Evolutionary conservation across 768 basidiomycete species (phyloP), one percentile per base, ranked within the genome.

Genomic region (Lepiota subincarnata): DNA sequence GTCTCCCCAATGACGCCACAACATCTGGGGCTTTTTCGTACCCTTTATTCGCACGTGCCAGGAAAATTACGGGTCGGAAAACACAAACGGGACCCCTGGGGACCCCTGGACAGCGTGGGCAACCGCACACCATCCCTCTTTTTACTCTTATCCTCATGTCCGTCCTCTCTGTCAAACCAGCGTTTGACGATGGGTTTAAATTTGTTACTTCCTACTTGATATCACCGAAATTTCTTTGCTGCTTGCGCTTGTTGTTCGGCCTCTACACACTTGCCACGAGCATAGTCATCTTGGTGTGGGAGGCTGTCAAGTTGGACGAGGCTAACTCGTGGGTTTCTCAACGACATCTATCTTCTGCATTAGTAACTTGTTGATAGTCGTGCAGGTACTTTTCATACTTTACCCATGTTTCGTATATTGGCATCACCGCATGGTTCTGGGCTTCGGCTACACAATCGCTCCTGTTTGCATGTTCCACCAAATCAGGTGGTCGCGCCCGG

Each of bases 381-480:
- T 20, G 14, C 46, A 60, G 59, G 19, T 60, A 47, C 31, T 55
- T 60, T 19, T 52, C 59, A 4, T 57, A 55, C 46, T 60, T 60
- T 26, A 60, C 59, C 12, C 51, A 57, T 14, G 50, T 60, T 26
- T 52, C 53, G 3, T 60, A 48, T 18, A 37, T 53, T 14, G 59
- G 59, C 3, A 10, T 57, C 8, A 46, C 42, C 20, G 56, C 56
- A 1, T 60, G 57, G 42, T 45, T 60, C 41, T 57, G 51, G 35
- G 59, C 59, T 11, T 57, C 59, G 12, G 59, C 56, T 2, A 35
- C 53, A 12, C 56, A 60, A 20, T 52, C 59, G 6, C 35, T 50
- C 7, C 39, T 28, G 10, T 57, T 48, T 42, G 46, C 54, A 36
- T 51, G 18, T 11, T 13, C 55, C 14, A 18, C 12, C 11, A 50